Percentiles rank a stretch among this genome's conserved stretches.
Conservation (phyloP, 2,329 filamentous ascomycete genomes). For the Pseudocercospora eumusae region DNA sequence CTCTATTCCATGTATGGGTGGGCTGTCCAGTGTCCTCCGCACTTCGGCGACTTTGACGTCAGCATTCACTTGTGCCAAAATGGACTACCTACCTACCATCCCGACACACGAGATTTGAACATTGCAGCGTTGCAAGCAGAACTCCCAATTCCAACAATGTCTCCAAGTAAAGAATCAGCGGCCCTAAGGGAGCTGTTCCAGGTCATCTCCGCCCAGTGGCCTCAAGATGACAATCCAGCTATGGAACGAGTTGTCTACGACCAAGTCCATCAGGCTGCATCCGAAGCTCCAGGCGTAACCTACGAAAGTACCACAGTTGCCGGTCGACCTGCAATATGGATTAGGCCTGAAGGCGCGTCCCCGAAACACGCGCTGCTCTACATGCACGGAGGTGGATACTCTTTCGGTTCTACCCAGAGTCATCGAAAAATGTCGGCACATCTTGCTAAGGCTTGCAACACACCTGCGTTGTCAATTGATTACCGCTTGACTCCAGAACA, state of each 20-base stretch:
- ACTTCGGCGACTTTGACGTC: not conserved
- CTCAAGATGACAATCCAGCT: slow-evolving; percentile 23
- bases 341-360: slow-evolving; percentile 27
- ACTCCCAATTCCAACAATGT: slow-evolving; percentile 21
- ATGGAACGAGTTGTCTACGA: slow-evolving; percentile 32
- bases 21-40: not conserved
- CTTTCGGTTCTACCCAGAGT: slow-evolving; percentile 30
- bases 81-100: no score
- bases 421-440: slow-evolving; percentile 35
- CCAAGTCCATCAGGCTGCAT: slow-evolving; percentile 28
- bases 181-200: slow-evolving; percentile 29
- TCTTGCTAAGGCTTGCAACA: slow-evolving; percentile 50
- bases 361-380: slow-evolving; percentile 26
- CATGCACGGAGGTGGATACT: slow-evolving; percentile 35
- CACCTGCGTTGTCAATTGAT: slow-evolving; percentile 57
- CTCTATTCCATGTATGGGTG: not conserved
- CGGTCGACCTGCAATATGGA: slow-evolving; percentile 29
- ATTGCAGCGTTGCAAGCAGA: not conserved
- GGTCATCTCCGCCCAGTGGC: slow-evolving; percentile 23
- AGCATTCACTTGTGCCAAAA: not conserved
- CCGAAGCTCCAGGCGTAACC: slow-evolving; percentile 29
- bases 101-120: no score
- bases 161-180: slow-evolving; percentile 33
- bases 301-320: slow-evolving; percentile 28
- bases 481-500: slow-evolving; percentile 62